phyloP scores from a whole-genome alignment of 768 basidiomycete species.

The Pisolithus tinctorius region DNA sequence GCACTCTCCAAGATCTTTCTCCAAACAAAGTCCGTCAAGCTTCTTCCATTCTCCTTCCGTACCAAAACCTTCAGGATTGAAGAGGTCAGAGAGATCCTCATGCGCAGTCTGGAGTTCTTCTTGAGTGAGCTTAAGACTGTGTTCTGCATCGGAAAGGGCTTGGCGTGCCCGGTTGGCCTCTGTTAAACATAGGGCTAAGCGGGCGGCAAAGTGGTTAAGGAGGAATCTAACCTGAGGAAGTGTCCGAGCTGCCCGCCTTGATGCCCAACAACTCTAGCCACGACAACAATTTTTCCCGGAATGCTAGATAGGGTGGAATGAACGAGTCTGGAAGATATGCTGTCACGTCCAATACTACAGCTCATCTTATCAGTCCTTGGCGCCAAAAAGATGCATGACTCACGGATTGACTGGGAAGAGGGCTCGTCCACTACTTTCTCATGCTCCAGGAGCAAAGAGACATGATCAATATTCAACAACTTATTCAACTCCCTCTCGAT shows the following conservation, averaged over 20 bases:
- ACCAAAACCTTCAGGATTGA: slow-evolving; percentile 62
- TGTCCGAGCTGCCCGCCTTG: slow-evolving; percentile 31
- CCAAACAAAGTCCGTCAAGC: slow-evolving; percentile 73
- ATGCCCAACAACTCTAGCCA: slow-evolving; percentile 64
- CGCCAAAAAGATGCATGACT: slow-evolving; percentile 21
- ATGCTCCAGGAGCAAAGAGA: slow-evolving; percentile 69
- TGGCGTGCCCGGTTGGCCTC: slow-evolving; percentile 61
- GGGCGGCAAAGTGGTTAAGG: background rate
- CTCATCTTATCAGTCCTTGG: background rate
- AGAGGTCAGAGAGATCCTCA: slow-evolving; percentile 59
- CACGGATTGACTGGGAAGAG: slow-evolving; percentile 47
- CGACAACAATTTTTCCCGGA: slow-evolving; percentile 53
- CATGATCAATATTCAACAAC: slow-evolving; percentile 60
- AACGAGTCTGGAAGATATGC: slow-evolving; percentile 83
- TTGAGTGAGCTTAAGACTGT: slow-evolving; percentile 43
- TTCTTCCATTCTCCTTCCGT: slow-evolving; percentile 93
- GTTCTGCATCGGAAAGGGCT: slow-evolving; percentile 57
- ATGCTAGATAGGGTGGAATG: slow-evolving; percentile 62
- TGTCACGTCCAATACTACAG: slow-evolving; percentile 67
- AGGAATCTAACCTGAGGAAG: slow-evolving; percentile 33
- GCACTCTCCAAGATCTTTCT: slow-evolving; percentile 84
- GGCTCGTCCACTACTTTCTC: slow-evolving; percentile 58
- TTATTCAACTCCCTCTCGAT: slow-evolving; percentile 52
- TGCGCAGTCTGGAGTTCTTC: slow-evolving; percentile 49
- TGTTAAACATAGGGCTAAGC: slow-evolving; percentile 12